phyloP scores from a whole-genome alignment of 805 yeast species.

The Candida silvicultrix region DNA sequence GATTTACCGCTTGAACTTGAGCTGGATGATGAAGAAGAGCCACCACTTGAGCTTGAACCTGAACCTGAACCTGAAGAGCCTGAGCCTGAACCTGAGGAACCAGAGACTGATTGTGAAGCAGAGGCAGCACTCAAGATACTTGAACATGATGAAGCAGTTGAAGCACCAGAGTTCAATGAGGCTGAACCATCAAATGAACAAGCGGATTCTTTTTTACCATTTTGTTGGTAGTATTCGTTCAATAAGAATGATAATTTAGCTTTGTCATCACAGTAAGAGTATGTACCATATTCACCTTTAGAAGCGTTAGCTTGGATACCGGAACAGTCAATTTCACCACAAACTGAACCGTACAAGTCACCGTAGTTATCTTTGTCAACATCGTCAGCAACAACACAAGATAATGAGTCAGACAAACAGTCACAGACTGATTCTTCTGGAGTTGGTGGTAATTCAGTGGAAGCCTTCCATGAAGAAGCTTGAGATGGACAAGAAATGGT shows the following conservation, averaged over 20 bases:
- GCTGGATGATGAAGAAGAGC: slow-evolving; percentile 20
- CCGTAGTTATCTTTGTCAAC: slow-evolving; percentile 52
- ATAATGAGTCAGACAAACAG: slow-evolving; percentile 46
- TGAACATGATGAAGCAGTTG: slow-evolving; percentile 44
- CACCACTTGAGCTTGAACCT: slow-evolving; percentile 21
- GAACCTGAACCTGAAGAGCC: slow-evolving; percentile 15
- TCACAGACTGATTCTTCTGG: slow-evolving; percentile 63
- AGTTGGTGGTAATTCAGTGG: slow-evolving; percentile 68
- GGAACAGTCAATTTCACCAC: slow-evolving; percentile 53
- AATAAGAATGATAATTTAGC: slow-evolving; percentile 63
- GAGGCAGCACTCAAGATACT: slow-evolving; percentile 32
- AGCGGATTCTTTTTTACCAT: slow-evolving; percentile 41
- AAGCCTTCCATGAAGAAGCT: slow-evolving; percentile 58
- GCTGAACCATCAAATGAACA: slow-evolving; percentile 75
- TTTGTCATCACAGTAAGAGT: slow-evolving; percentile 65
- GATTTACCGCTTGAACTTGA: slow-evolving; percentile 5
- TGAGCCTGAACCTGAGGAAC: slow-evolving; percentile 18
- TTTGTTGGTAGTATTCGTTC: slow-evolving; percentile 55
- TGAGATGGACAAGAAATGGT: slow-evolving; percentile 42
- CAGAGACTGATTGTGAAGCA: slow-evolving; percentile 18
- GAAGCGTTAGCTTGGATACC: slow-evolving; percentile 58
- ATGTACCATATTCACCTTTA: slow-evolving; percentile 65
- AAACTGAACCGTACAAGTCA: slow-evolving; percentile 50
- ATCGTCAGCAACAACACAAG: slow-evolving; percentile 51
- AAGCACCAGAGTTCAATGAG: slow-evolving; percentile 34